These are phyloP conservation scores for Graphilbum fragrans DNA, from an alignment of 2,329 filamentous ascomycete genomes.

Conservation along the genomic window DNA sequence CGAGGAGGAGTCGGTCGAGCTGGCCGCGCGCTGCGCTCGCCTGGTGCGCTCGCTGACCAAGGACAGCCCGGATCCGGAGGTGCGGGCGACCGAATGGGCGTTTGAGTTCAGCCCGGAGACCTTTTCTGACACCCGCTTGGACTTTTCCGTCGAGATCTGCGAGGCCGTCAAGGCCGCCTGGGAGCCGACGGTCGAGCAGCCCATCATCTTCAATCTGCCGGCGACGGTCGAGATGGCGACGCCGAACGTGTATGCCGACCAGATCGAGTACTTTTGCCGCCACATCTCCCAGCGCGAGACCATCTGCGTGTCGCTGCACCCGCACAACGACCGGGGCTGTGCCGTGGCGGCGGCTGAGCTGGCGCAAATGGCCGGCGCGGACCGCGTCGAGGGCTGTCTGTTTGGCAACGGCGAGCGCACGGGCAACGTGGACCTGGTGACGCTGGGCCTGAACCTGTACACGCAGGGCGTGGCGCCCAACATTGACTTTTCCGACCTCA, in stretches of 20 bases:
- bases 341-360: constrained; percentile 83
- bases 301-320: constrained; percentile 79
- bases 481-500: constrained; percentile 86
- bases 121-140: constrained; percentile 82
- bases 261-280: constrained; percentile 90
- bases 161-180: constrained; percentile 90
- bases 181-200: constrained; percentile 66
- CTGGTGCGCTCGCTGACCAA: constrained; percentile 86
- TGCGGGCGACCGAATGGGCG: constrained; percentile 52
- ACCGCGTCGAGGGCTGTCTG: constrained; percentile 85
- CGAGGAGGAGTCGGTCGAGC: constrained; percentile 66
- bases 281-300: constrained; percentile 77
- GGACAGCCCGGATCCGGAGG: constrained; percentile 46
- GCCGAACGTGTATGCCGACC: constrained; percentile 90
- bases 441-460: constrained; percentile 84
- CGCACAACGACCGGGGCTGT: constrained; percentile 89
- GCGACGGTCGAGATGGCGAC: constrained; percentile 93
- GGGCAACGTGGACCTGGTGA: constrained; percentile 91
- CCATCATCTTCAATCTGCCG: constrained; percentile 93
- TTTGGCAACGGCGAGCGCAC: constrained; percentile 94
- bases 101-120: constrained; percentile 80
- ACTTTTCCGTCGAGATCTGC: constrained; percentile 74
- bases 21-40: constrained; percentile 77
- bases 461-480: constrained; percentile 79
- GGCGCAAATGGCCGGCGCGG: constrained; percentile 91